Evolutionary conservation across 495 filamentous ascomycete species (phyloP).

Genomic region (Tuber indicum): DNA sequence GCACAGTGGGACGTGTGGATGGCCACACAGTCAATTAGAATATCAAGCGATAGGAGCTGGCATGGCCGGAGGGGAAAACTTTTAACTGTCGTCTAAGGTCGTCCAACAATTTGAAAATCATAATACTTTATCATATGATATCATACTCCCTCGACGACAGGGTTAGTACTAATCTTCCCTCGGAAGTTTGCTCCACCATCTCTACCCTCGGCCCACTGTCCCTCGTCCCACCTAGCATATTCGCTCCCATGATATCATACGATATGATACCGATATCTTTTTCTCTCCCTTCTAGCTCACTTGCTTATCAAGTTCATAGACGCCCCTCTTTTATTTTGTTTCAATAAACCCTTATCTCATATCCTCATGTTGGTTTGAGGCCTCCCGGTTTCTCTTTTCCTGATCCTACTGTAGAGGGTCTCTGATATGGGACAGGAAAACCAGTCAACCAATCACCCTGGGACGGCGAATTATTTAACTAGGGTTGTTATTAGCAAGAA

Average conservation of each 20-base stretch:
- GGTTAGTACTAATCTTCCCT: neutral
- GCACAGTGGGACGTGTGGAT: no score
- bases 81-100: no score
- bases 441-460: neutral
- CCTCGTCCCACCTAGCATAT: neutral
- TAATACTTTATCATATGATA: neutral
- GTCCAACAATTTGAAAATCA: no score
- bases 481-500: neutral
- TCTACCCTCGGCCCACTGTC: neutral
- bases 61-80: no score
- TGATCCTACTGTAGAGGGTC: neutral
- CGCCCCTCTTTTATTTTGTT: neutral
- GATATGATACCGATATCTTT: neutral
- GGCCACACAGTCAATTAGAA: no score
- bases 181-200: neutral
- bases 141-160: no score
- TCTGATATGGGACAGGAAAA: neutral
- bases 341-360: neutral
- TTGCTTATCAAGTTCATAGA: neutral
- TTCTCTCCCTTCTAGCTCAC: neutral
- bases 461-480: neutral
- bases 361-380: neutral
- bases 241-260: no score
- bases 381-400: neutral
- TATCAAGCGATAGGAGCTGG: no score